Conservation (phyloP, 345 rosid species). For the Clausena lansium region DNA sequence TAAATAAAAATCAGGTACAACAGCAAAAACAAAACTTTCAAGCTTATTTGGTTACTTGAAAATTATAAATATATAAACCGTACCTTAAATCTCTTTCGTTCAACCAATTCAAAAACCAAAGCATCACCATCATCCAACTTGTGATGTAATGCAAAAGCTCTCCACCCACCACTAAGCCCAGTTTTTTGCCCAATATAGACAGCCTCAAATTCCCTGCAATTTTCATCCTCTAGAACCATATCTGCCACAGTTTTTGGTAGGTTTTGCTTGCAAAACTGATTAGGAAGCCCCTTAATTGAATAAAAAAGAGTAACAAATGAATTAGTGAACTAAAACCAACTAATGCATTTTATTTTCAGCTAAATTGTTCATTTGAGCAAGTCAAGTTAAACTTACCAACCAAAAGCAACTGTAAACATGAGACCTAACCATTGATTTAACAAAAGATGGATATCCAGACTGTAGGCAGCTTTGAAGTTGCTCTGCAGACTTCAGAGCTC, state of each 20-base stretch:
- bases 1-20: background rate
- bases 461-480: constrained; percentile 33
- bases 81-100: constrained; percentile 38
- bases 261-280: constrained; percentile 33
- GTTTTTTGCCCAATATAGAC: constrained; percentile 23
- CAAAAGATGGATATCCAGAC: constrained; percentile 48
- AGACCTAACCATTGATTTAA: constrained; percentile 68
- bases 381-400: constrained; percentile 46
- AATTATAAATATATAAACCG: background rate
- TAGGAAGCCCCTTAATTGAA: constrained; percentile 40
- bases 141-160: constrained; percentile 45
- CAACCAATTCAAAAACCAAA: constrained; percentile 39
- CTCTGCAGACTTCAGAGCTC: constrained; percentile 43
- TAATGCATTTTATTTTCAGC: background rate
- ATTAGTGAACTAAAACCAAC: background rate
- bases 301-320: background rate
- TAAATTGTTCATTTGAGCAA: background rate
- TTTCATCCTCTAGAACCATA: constrained; percentile 38
- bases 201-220: constrained; percentile 29
- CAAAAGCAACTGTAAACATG: constrained; percentile 75
- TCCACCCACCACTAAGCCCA: constrained; percentile 61
- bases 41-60: background rate
- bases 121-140: constrained; percentile 51
- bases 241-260: constrained; percentile 28
- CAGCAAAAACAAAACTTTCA: background rate